These are phyloP conservation scores for Macrolepiota fuliginosa DNA, from an alignment of 768 basidiomycete species.

Conservation along the genomic window DNA sequence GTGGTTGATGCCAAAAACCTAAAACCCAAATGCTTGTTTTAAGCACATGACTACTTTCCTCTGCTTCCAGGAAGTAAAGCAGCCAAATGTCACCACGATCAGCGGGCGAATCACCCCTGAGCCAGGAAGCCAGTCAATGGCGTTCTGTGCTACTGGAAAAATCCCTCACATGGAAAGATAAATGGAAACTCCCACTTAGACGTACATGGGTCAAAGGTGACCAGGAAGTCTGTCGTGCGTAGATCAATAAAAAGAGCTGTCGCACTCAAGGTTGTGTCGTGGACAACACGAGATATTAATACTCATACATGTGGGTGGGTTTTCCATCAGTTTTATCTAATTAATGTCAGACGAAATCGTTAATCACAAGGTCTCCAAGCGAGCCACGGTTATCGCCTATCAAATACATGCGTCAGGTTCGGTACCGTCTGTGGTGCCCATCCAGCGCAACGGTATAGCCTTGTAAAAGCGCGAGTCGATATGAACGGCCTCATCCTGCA, in stretches of 20 bases:
- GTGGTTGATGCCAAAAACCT: conserved; percentile 5
- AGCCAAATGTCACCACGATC: neutral
- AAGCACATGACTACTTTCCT: neutral
- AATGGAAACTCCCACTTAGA: neutral
- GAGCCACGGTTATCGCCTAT: conserved; percentile 4
- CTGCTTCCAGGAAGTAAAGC: conserved; percentile 4
- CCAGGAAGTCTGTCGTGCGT: neutral
- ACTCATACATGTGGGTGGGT: conserved; percentile 6
- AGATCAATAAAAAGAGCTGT: neutral
- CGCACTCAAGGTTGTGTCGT: conserved; percentile 5
- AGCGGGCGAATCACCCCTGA: neutral
- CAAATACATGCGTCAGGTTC: neutral
- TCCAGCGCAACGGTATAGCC: neutral
- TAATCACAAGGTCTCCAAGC: neutral
- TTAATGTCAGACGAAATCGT: neutral
- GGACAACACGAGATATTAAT: conserved; percentile 13
- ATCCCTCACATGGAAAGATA: neutral
- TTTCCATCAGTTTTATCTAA: conserved; percentile 10
- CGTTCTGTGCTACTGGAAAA: neutral
- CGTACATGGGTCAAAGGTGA: neutral
- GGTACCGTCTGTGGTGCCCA: neutral
- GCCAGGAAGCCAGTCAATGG: neutral
- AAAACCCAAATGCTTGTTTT: conserved; percentile 11
- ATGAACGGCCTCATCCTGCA: conserved; percentile 46
- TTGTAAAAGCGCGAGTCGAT: neutral